Percentiles rank a stretch among this genome's conserved stretches.
Conservation (phyloP, 805 yeast genomes). For the Metschnikowia kunwiensis region DNA sequence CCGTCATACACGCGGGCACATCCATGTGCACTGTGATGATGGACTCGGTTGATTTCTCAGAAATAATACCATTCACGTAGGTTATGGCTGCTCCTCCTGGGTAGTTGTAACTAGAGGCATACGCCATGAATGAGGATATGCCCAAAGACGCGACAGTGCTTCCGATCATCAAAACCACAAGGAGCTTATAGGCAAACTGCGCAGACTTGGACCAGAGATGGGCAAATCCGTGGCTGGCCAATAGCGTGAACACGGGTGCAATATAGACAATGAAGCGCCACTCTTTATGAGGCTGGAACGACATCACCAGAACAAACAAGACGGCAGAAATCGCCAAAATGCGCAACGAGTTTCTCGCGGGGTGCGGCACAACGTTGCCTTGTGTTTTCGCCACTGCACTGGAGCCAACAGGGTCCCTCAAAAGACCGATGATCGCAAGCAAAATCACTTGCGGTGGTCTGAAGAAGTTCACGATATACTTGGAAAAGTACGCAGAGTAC, state of each 20-base stretch:
- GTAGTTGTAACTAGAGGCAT: constrained; percentile 70
- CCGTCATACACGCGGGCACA: constrained; percentile 82
- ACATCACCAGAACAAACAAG: constrained; percentile 58
- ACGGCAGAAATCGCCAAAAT: constrained; percentile 51
- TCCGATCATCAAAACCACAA: constrained; percentile 21
- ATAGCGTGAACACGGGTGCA: constrained; percentile 62
- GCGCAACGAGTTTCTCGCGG: constrained; percentile 32
- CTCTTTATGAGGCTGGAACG: constrained; percentile 88
- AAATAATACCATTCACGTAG: constrained; percentile 46
- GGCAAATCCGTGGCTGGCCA: constrained; percentile 62
- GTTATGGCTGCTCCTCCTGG: constrained; percentile 83
- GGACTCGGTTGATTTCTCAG: constrained; percentile 19
- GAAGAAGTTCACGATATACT: constrained; percentile 39
- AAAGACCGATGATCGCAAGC: constrained; percentile 32
- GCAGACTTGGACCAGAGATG: constrained; percentile 19
- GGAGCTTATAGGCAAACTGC: constrained; percentile 26
- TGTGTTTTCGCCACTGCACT: constrained; percentile 17
- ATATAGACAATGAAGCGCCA: constrained; percentile 85
- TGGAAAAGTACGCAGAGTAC: constrained; percentile 58
- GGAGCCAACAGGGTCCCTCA: constrained; percentile 45
- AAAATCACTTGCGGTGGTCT: constrained; percentile 45
- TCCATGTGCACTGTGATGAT: constrained; percentile 63
- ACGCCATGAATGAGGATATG: constrained; percentile 51
- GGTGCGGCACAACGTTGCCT: constrained; percentile 27
- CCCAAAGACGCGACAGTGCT: constrained; percentile 28